Conservation (phyloP, 139 green algal genomes). For the Eudorina sp. region DNA sequence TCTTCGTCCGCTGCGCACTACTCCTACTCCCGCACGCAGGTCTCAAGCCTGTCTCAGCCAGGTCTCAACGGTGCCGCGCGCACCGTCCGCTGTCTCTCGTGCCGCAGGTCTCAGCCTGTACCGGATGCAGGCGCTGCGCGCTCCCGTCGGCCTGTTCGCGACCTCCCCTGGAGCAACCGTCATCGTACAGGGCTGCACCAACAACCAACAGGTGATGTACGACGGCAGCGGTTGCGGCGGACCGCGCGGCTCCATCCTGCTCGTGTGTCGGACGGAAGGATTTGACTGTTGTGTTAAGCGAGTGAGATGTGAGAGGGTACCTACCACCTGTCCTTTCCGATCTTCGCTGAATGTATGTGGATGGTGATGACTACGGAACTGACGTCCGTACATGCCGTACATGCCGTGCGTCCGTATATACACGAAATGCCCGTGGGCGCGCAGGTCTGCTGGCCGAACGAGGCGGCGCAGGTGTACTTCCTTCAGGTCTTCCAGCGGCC, state of each 20-base stretch:
- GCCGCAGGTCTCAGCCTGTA: constrained; percentile 13
- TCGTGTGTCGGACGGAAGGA: too few species aligned
- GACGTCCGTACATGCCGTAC: neutral
- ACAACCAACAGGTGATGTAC: constrained; percentile 29
- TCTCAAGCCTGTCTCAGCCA: too few species aligned
- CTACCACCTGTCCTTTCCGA: too few species aligned
- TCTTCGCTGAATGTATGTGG: neutral
- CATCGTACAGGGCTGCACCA: constrained; percentile 4
- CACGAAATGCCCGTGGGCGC: neutral
- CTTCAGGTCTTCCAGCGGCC: constrained; percentile 22
- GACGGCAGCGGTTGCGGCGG: too few species aligned
- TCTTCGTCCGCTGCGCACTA: neutral
- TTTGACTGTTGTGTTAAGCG: too few species aligned
- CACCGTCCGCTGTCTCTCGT: too few species aligned
- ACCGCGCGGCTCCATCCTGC: neutral
- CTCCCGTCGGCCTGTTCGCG: constrained; percentile 10
- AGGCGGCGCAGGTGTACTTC: constrained; percentile 17
- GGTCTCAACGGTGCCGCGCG: too few species aligned
- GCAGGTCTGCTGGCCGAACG: constrained; percentile 37
- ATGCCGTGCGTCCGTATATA: neutral
- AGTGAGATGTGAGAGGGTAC: too few species aligned
- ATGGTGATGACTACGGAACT: neutral
- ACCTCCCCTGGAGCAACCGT: neutral
- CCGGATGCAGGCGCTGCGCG: constrained; percentile 28
- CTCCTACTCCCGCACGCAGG: neutral